These are phyloP conservation scores for Penicillium flavigenum DNA, from an alignment of 495 filamentous ascomycete genomes.

Conservation along the genomic window DNA sequence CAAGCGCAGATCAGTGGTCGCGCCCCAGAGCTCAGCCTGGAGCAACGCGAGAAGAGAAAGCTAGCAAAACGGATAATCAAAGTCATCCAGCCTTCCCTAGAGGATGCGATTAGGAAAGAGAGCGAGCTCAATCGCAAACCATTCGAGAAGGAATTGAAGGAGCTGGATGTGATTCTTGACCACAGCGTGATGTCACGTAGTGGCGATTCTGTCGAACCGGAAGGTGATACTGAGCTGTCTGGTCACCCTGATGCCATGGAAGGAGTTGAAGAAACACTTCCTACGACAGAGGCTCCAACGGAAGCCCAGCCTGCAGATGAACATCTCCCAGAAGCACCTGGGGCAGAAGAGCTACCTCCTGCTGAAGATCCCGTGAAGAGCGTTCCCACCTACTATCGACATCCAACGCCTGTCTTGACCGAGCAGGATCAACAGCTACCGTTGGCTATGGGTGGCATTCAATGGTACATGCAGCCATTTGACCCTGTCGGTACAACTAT, in stretches of 20 bases:
- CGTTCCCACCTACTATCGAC: slow-evolving; percentile 19
- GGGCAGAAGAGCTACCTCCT: slow-evolving; percentile 17
- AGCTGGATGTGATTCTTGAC: slow-evolving; percentile 72
- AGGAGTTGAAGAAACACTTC: slow-evolving; percentile 19
- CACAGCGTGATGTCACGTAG: slow-evolving; percentile 49
- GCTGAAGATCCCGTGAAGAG: slow-evolving; percentile 16
- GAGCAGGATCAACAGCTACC: slow-evolving; percentile 54
- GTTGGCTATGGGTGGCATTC: slow-evolving; percentile 70
- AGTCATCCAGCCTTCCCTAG: slow-evolving; percentile 70
- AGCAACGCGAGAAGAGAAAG: slow-evolving; percentile 64
- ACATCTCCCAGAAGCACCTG: slow-evolving; percentile 10
- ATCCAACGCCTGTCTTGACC: slow-evolving; percentile 26
- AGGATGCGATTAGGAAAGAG: slow-evolving; percentile 75
- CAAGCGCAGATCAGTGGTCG: slow-evolving; percentile 55
- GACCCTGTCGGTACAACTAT: slow-evolving; percentile 74
- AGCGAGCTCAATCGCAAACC: slow-evolving; percentile 69
- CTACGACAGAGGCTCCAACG: background rate
- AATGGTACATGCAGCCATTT: slow-evolving; percentile 86
- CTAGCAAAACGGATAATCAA: slow-evolving; percentile 83
- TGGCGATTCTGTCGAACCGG: slow-evolving; percentile 35
- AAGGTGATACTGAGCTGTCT: slow-evolving; percentile 26
- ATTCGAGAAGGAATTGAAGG: slow-evolving; percentile 65
- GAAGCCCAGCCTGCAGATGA: slow-evolving; percentile 11
- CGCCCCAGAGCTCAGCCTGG: slow-evolving; percentile 56
- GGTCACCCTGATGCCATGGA: slow-evolving; percentile 21